Base-by-base conservation (phyloP, 345 rosid genomes). In the Diplotaxis tenuifolia region DNA sequence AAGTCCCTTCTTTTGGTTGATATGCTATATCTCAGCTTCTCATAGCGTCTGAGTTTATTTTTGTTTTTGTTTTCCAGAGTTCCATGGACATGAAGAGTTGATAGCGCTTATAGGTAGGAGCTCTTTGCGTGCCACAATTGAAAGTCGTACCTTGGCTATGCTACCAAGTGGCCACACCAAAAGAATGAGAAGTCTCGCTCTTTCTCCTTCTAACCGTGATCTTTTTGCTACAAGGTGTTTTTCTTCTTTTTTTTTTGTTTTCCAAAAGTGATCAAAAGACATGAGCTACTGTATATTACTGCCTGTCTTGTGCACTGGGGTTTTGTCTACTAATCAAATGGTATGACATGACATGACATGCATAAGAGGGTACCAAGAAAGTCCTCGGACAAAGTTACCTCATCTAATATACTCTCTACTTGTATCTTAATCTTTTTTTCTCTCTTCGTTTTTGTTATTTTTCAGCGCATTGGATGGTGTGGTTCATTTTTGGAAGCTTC, bases 401-500 rank as follows among this genome's bases (percentile, higher is more conserved):
- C 14, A 50, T 71, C 28, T 52, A 20, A 7, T 60, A 36, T 18
- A 47, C 15, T 10, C 61, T 64, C 5, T 31, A 14, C 34, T 65
- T 32, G 6, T 66, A 58, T 67, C 53, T 52, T 60, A 77, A 50
- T 34, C 23, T 38, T 55, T 6, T 52, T 38, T 20, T 34, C 42
- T 28, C 2, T 22, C 38, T 38, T 54, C 21, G 6, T 54, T 22
- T 45, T 60, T 56, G 56, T 6, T 63, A 55, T 58, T 54, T 62
- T 72, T 59, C 80, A 77, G 81, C 72, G 81, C 81, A 12, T 61
- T 77, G 73, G 81, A 77, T 67, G 81, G 77, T 9, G 67, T 42
- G 31, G 81, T 77, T 72, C 62, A 77, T 38, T 77, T 77, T 68
- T 77, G 81, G 81, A 72, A 66, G 76, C 81, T 77, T 53, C 69